phyloP scores from a whole-genome alignment of 2,329 filamentous ascomycete species.

The Neocucurbitaria cava region DNA sequence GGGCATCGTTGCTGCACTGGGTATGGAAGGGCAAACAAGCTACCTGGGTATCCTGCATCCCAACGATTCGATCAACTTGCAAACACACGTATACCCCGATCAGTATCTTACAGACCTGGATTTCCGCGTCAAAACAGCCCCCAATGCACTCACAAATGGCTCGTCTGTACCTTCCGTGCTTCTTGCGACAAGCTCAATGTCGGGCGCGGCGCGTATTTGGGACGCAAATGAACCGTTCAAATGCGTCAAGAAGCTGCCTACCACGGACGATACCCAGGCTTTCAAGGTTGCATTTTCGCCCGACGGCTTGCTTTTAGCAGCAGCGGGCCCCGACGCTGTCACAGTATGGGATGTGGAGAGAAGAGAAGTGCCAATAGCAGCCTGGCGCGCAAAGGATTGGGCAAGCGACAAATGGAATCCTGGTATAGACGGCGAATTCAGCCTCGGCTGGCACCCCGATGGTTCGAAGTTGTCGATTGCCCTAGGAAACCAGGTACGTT shows the following conservation, averaged over 20 bases:
- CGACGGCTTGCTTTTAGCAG: conserved; percentile 52
- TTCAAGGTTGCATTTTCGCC: conserved; percentile 55
- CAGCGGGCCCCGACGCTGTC: conserved; percentile 52
- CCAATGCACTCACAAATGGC: conserved; percentile 22
- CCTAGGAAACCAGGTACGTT: conserved; percentile 47
- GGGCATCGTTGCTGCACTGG: conserved; percentile 48
- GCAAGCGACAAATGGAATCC: conserved; percentile 40
- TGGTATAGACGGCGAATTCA: conserved; percentile 42
- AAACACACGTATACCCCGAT: conserved; percentile 43
- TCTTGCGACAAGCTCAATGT: conserved; percentile 51
- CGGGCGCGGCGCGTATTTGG: conserved; percentile 52
- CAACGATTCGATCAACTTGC: conserved; percentile 39
- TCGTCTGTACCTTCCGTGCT: conserved; percentile 32
- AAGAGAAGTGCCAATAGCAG: conserved; percentile 43
- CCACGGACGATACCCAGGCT: conserved; percentile 43
- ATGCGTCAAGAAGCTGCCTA: conserved; percentile 37
- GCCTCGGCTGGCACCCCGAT: conserved; percentile 49
- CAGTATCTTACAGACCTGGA: conserved; percentile 50
- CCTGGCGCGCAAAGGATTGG: conserved; percentile 42
- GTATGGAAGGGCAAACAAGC: conserved; percentile 32
- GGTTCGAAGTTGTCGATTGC: conserved; percentile 47
- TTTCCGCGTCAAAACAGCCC: conserved; percentile 43
- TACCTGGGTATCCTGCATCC: conserved; percentile 47
- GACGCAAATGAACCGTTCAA: conserved; percentile 47
- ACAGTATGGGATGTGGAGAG: conserved; percentile 53